A percentile compares a stretch with the other conserved stretches of the same genome.
Evolutionary conservation across 73 alveolate genomes (phyloP).

Genomic region (Loxodes magnus): DNA sequence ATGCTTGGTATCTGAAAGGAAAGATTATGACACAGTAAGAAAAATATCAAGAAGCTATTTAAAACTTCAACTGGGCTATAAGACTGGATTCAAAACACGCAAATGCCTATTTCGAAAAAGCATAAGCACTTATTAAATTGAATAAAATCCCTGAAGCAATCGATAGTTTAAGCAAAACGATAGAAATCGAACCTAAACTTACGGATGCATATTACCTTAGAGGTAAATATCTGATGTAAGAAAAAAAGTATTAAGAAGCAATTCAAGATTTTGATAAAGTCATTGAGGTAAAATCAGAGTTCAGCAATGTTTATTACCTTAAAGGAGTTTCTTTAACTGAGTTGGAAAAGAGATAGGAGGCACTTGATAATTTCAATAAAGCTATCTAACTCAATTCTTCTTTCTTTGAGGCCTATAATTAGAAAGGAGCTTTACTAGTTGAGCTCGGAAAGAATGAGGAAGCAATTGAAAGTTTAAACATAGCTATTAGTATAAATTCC

Average conservation of each 20-base stretch:
- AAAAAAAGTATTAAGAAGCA: background rate
- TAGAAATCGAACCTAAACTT: background rate
- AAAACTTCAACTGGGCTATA: too few species aligned
- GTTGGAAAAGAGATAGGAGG: background rate
- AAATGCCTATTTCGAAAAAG: background rate
- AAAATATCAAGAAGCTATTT: background rate
- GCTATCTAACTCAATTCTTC: background rate
- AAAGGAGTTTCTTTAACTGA: background rate
- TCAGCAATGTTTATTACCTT: background rate
- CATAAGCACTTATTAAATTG: background rate
- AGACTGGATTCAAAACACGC: background rate
- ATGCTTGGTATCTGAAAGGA: too few species aligned
- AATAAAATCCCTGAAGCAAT: background rate
- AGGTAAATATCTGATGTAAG: background rate
- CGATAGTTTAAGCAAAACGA: background rate
- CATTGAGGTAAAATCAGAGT: background rate
- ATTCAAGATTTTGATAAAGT: background rate
- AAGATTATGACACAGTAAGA: background rate
- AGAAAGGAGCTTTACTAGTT: background rate
- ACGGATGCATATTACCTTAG: background rate
- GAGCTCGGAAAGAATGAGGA: background rate
- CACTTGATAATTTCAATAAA: background rate
- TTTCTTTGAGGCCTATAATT: background rate
- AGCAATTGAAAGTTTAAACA: background rate
- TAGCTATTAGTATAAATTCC: background rate